Percentiles rank a stretch among this genome's conserved stretches.
These are phyloP conservation scores for Suillus paluster DNA, from an alignment of 768 basidiomycete genomes.

Conservation along the genomic window DNA sequence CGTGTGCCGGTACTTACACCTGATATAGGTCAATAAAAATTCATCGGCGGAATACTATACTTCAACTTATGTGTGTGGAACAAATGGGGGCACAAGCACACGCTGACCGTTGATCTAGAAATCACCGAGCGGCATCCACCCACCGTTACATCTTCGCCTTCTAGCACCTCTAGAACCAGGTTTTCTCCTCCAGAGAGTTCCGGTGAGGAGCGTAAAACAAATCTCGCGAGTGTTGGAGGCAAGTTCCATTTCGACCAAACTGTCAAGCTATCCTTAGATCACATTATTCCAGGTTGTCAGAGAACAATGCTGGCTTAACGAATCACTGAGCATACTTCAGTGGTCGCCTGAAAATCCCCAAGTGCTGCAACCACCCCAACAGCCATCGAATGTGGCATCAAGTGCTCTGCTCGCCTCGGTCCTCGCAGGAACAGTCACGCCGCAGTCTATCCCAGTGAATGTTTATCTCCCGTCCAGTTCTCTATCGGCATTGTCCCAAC, in stretches of 20 bases:
- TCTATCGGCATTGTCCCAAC: conserved; percentile 25
- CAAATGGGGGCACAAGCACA: conserved; percentile 4
- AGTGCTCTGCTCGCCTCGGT: conserved; percentile 66
- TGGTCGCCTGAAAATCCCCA: conserved; percentile 59
- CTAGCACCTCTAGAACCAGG: conserved; percentile 76
- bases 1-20: conserved; percentile 6
- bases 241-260: conserved; percentile 13
- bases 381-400: conserved; percentile 32
- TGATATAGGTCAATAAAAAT: conserved; percentile 56
- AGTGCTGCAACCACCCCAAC: conserved; percentile 3
- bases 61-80: conserved; percentile 60
- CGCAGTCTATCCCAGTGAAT: conserved; percentile 65
- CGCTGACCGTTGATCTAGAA: conserved; percentile 42
- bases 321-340: conserved; percentile 58
- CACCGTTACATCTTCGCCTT: conserved; percentile 69
- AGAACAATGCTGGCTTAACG: conserved; percentile 87
- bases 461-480: conserved; percentile 56
- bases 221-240: conserved; percentile 81
- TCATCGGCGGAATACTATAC: conserved; percentile 67
- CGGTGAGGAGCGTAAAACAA: conserved; percentile 72
- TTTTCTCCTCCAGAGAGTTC: conserved; percentile 70
- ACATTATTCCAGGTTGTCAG: conserved; percentile 58
- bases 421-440: conserved; percentile 54
- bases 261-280: conserved; percentile 4
- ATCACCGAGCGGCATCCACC: conserved; percentile 69